Base-by-base conservation (phyloP, 805 yeast genomes). In the Wickerhamiella cacticola region DNA sequence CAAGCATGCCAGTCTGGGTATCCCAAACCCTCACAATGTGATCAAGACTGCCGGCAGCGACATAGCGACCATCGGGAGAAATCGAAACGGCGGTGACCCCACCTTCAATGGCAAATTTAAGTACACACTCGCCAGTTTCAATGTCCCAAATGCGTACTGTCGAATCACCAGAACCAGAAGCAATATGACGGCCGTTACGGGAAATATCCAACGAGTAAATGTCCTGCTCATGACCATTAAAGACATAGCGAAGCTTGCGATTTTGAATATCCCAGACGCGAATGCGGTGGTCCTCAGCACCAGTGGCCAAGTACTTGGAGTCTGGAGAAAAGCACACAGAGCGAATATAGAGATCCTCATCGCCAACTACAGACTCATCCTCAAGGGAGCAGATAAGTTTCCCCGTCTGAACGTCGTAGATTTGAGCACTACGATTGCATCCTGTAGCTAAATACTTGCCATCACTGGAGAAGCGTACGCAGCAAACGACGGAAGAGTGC, bases 21-120 rank as follows among this genome's bases (percentile, higher is more conserved):
- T 89, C 96, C 96, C 97, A 89, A 42, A 92, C 95, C 53, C 97
- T 76, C 46, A 92, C 96, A 26, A 95, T 82, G 67, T 94, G 76
- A 69, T 89, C 98, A 55, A 89, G 75, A 29, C 95, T 83, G 45
- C 98, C 98, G 15, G 96, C 97, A 34, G 96, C 97, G 58, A 92
- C 86, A 58, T 79, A 76, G 57, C 80, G 78, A 34, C 96, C 96
- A 65, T 89, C 94, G 44, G 96, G 96, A 7, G 95, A 84, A 36
- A 89, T 89, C 18, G 96, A 95, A 41, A 89, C 96, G 0, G 98
- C 89, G 48, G 98, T 89, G 47, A 89, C 97, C 57, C 98, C 98
- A 64, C 89, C 97, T 67, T 89, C 96, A 58, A 89, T 88, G 15
- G 87, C 77, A 55, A 89, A 72, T 41, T 95, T 87, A 60, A 87